Base-by-base conservation (phyloP, 1,139 yeast species). In the Entelexis paramagnoliae region DNA sequence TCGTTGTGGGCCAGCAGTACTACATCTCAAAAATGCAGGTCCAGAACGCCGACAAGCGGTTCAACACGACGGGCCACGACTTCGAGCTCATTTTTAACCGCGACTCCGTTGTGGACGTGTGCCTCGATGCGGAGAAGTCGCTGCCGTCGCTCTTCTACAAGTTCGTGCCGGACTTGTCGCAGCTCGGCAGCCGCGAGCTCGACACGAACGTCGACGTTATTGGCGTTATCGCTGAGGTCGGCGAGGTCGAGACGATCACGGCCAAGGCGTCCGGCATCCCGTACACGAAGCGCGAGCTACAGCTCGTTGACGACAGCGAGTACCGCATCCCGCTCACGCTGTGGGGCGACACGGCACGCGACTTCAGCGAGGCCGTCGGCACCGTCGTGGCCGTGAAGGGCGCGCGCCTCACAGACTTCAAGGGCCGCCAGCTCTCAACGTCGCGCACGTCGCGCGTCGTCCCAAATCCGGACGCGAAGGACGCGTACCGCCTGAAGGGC, bases 311-410 rank as follows among this genome's bases (percentile, higher is more conserved):
- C 66, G 86, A 85, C 60, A 74, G 95, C 9, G 83, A 83, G 46
- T 79, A 76, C 59, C 81, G 88, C 8, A 78, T 89, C 46, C 76
- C 79, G 28, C 78, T 88, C 51, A 95, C 96, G 1, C 72, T 93
- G 58, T 93, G 98, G 98, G 91, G 89, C 62, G 81, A 82, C 59
- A 75, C 79, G 48, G 98, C 99, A 1, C 67, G 79, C 26, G 86
- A 84, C 51, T 93, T 91, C 65, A 73, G 70, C 54, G 64, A 57
- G 16, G 32, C 41, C 3, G 68, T 77, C 28, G 96, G 95, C 28
- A 77, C 93, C 0, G 91, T 91, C n/a, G 72, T 91, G 48, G 97
- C 96, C 1, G 74, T 89, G 61, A 91, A 91, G 70, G 95, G 94
- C 48, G 91, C 86, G 50, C 83, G 87, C 65, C 85, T 91, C 40